Evolutionary conservation across 2,329 filamentous ascomycete species (phyloP).

Genomic region (Epichloe scottii): DNA sequence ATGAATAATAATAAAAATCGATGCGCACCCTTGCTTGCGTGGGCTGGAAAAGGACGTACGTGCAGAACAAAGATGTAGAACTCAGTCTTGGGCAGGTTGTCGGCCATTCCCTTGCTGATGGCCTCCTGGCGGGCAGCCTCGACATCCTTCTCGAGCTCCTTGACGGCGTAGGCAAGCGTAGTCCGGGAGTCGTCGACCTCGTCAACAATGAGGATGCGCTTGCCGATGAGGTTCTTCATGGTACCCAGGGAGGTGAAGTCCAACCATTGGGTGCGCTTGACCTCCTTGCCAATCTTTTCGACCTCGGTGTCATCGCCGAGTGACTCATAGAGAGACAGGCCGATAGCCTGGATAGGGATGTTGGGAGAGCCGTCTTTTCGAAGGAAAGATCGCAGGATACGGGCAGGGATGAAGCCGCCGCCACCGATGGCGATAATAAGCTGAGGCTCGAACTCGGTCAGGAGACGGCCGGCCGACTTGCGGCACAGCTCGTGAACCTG

Average conservation of each 20-base stretch:
- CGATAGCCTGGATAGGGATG: constrained; percentile 98
- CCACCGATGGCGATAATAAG: constrained; percentile 98
- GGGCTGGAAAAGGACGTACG: constrained; percentile 39
- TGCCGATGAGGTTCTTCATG: constrained; percentile 81
- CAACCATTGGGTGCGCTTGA: constrained; percentile 96
- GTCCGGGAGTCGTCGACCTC: constrained; percentile 94
- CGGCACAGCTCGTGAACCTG: constrained; percentile 98
- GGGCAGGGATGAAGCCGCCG: constrained; percentile 91
- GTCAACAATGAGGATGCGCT: constrained; percentile 84
- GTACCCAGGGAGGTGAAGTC: constrained; percentile 71
- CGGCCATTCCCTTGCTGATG: constrained; percentile 61
- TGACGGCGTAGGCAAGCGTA: constrained; percentile 85
- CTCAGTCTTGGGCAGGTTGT: constrained; percentile 55
- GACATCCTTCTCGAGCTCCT: constrained; percentile 90
- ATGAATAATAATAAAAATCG: background rate
- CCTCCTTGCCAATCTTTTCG: constrained; percentile 80
- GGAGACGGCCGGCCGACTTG: constrained; percentile 66
- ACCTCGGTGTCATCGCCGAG: constrained; percentile 43
- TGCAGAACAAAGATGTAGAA: constrained; percentile 96
- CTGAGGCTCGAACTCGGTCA: constrained; percentile 78
- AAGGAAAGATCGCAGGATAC: constrained; percentile 95
- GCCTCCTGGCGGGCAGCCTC: constrained; percentile 58
- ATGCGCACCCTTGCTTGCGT: background rate
- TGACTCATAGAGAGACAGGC: constrained; percentile 89
- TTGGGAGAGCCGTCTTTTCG: constrained; percentile 78